Base-by-base conservation (phyloP, 495 filamentous ascomycete species). In the Aspergillus kassunensis region DNA sequence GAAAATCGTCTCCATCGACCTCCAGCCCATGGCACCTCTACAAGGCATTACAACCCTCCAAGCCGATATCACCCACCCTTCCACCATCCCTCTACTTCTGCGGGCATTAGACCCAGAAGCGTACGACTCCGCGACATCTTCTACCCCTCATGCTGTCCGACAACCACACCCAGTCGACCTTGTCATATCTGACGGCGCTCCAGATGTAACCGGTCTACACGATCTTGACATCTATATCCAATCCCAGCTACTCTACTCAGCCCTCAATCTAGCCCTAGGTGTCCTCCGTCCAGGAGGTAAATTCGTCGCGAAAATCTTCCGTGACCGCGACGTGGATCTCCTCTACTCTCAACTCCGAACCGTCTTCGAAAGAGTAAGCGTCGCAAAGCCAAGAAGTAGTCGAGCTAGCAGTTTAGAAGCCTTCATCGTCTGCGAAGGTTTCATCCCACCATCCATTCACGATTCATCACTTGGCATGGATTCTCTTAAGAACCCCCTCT, bases 221-320 rank as follows among this genome's bases (percentile, higher is more conserved):
- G 93, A 98, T 68, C 79, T 98, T 7, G 93, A 98, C 67, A 97
- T 97, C 59, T 97, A 97, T 66, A 87, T 98, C 15, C 93, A 98
- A 68, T 89, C 89, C 3, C 92, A 97, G 69, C 81, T 98, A 16
- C 86, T 98, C 45, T 95, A 91, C 65, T 87, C 91, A 2, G 93
- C 93, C 0, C 79, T 98, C 13, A 96, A 96, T 64, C 82, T 98
- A 2, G 89, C 93, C 8, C 76, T 96, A 9, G 92, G 90, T 63
- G 89, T 97, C 29, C 80, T 98, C 34, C 86, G 87, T 20, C 90
- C 90, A 0, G 93, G 95, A 23, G 93, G 95, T 45, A 95, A 87
- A 58, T 98, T 98, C 59, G 91, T 98, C 8, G 92, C 93, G 7
- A 98, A 98, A 72, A 96, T 98, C 57, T 98, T 98, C 74, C 76